phyloP scores from a whole-genome alignment of 2,329 filamentous ascomycete species.

The Stagonosporopsis chrysanthemi region DNA sequence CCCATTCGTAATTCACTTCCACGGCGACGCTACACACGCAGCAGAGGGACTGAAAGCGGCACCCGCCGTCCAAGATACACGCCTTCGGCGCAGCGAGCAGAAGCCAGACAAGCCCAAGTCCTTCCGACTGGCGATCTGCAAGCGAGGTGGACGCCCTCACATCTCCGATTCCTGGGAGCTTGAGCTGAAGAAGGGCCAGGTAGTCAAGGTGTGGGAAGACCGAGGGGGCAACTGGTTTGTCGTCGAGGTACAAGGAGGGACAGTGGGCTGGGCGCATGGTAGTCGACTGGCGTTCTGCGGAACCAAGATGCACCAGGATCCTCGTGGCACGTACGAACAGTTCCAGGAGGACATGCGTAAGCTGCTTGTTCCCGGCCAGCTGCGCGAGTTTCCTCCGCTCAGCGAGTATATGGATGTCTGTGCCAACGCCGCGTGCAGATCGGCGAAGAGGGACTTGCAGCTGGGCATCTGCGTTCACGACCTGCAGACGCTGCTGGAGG shows the following conservation, averaged over 20 bases:
- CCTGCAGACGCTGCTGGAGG: slow-evolving; percentile 34
- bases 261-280: slow-evolving; percentile 36
- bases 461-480: slow-evolving; percentile 43
- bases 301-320: slow-evolving; percentile 17
- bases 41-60: slow-evolving; percentile 12
- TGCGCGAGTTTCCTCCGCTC: slow-evolving; percentile 32
- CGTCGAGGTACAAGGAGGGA: slow-evolving; percentile 17
- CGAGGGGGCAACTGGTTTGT: slow-evolving; percentile 37
- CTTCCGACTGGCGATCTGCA: slow-evolving; percentile 32
- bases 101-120: slow-evolving; percentile 2
- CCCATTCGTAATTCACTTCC: slow-evolving; percentile 30
- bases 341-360: slow-evolving; percentile 29
- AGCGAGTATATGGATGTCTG: slow-evolving; percentile 33
- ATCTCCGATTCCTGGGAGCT: slow-evolving; percentile 36
- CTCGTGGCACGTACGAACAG: slow-evolving; percentile 24
- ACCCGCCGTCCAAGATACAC: background rate
- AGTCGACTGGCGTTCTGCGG: slow-evolving; percentile 35
- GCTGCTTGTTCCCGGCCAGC: slow-evolving; percentile 25
- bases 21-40: slow-evolving; percentile 21
- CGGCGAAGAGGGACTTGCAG: slow-evolving; percentile 23
- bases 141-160: slow-evolving; percentile 33
- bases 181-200: slow-evolving; percentile 31
- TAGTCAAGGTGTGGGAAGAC: slow-evolving; percentile 33
- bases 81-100: slow-evolving; percentile 1
- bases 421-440: slow-evolving; percentile 25